A percentile compares a stretch with the other conserved stretches of the same genome.
phyloP scores from a whole-genome alignment of 108 stramenopile species.

The Mayamaea pseudoterrestris region DNA sequence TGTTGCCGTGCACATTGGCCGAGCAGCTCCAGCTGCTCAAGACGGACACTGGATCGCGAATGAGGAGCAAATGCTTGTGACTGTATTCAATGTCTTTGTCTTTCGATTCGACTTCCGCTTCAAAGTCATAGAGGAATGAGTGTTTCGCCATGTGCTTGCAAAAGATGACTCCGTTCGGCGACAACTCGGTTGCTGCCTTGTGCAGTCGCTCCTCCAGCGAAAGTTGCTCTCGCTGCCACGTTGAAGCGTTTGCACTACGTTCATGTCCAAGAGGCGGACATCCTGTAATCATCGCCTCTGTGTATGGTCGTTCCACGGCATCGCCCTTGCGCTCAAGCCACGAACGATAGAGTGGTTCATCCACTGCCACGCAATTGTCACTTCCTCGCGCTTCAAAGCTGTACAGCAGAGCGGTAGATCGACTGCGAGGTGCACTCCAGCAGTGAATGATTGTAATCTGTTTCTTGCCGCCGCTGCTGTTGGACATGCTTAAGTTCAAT shows the following conservation, averaged over 20 bases:
- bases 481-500: too few species aligned
- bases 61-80: slow-evolving; percentile 9
- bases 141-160: slow-evolving; percentile 93
- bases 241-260: too few species aligned
- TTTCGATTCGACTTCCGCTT: slow-evolving; percentile 30
- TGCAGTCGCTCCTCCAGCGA: slow-evolving; percentile 42
- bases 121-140: slow-evolving; percentile 46
- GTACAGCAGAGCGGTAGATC: slow-evolving; percentile 87
- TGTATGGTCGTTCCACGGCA: slow-evolving; percentile 54
- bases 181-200: slow-evolving; percentile 26
- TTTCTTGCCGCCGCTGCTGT: too few species aligned
- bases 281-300: slow-evolving; percentile 41
- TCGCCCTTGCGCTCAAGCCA: slow-evolving; percentile 42
- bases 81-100: slow-evolving; percentile 10
- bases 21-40: slow-evolving; percentile 54
- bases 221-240: slow-evolving; percentile 39
- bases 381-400: slow-evolving; percentile 61
- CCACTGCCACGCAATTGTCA: slow-evolving; percentile 55
- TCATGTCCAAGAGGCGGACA: too few species aligned
- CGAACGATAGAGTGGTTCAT: slow-evolving; percentile 86
- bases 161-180: slow-evolving; percentile 49
- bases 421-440: slow-evolving; percentile 85
- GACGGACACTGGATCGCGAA: slow-evolving; percentile 19
- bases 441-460: slow-evolving; percentile 75
- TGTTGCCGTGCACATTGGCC: slow-evolving; percentile 42